phyloP scores from a whole-genome alignment of 1,284 basidiomycete species.

The Athelia psychrophila region DNA sequence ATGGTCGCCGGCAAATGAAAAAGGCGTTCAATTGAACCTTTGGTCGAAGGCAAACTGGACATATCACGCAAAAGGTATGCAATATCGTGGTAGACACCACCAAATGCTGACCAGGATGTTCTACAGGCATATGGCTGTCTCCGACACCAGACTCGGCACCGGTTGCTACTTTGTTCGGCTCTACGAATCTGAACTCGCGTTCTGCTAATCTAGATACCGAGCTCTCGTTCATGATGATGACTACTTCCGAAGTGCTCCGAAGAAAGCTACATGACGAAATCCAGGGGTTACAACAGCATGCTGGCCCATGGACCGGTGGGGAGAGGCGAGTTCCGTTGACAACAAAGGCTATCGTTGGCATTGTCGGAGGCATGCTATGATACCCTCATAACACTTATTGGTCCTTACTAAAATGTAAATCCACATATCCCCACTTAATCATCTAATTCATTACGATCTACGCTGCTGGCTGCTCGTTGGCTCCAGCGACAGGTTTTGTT shows the following conservation, averaged over 20 bases:
- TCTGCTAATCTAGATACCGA: constrained; percentile 93
- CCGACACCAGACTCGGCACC: constrained; percentile 52
- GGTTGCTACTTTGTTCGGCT: constrained; percentile 86
- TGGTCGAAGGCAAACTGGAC: constrained; percentile 96
- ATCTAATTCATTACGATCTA: too few relatives aligned
- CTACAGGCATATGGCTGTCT: constrained; percentile 86
- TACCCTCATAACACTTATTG: not conserved
- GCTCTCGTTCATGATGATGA: constrained; percentile 83
- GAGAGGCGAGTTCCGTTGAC: constrained; percentile 69
- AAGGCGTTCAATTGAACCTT: constrained; percentile 74
- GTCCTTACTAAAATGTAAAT: too few relatives aligned
- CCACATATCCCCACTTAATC: too few relatives aligned
- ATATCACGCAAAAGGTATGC: constrained; percentile 93
- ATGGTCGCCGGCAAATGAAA: constrained; percentile 32
- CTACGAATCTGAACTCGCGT: constrained; percentile 93
- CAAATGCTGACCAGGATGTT: constrained; percentile 1
- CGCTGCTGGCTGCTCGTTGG: not conserved
- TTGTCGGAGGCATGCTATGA: constrained; percentile 68
- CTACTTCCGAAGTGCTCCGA: constrained; percentile 48
- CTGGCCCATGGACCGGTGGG: constrained; percentile 53
- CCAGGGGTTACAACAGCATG: constrained; percentile 42
- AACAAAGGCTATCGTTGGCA: constrained; percentile 63
- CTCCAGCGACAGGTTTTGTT: not conserved
- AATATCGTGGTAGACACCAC: not conserved
- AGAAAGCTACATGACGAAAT: constrained; percentile 42